Evolutionary conservation across 202 grass and related monocot species (phyloP), one percentile per base, ranked within the genome.

Genomic region (Schoenoplectus tabernaemontani): DNA sequence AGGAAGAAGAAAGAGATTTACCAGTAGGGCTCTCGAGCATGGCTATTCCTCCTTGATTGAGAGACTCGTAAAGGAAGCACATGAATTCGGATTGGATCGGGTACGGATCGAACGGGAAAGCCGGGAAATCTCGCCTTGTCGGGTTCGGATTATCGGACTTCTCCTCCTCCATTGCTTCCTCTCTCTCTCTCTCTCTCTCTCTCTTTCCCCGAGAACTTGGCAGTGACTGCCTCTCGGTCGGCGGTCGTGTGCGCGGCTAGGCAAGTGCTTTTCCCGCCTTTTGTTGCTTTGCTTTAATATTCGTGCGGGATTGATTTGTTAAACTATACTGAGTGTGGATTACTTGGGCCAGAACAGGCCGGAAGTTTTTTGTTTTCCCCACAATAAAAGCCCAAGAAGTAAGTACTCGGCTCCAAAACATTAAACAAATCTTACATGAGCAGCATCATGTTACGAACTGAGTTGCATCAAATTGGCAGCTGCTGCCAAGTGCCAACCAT

Each of bases 11-110:
- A 4, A 53, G 34, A 53, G 2, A 6, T 74, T 54, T 12, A 97
- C 94, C 89, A 32, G 94, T 97, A 43, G 94, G 94, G 86, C 89
- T 97, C 87, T 97, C 94, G 65, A 90, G 91, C 77, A 97, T 89
- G 58, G 91, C 91, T 56, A 97, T 66, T 34, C 89, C 65, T 61
- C 87, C 86, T 43, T 84, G 82, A 10, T 90, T 86, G 67, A 97
- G 89, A 66, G 89, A 78, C 9, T 19, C 86, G 87, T 97, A 97
- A 57, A 94, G 91, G 80, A 88, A 94, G 56, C 77, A 74, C 91
- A 97, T 94, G 91, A 97, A 97, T 2, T 97, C 94, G 62, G 78
- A 81, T 74, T 94, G 91, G 77, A 97, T 97, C 50, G 81, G 84
- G 83, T 97, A 97, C 38, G 94, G 89, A n/a, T 87, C 8, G 63